Percentiles rank a stretch among this genome's conserved stretches.
Conservation (phyloP, 78 protist genomes). For the Bigelowiella natans region DNA sequence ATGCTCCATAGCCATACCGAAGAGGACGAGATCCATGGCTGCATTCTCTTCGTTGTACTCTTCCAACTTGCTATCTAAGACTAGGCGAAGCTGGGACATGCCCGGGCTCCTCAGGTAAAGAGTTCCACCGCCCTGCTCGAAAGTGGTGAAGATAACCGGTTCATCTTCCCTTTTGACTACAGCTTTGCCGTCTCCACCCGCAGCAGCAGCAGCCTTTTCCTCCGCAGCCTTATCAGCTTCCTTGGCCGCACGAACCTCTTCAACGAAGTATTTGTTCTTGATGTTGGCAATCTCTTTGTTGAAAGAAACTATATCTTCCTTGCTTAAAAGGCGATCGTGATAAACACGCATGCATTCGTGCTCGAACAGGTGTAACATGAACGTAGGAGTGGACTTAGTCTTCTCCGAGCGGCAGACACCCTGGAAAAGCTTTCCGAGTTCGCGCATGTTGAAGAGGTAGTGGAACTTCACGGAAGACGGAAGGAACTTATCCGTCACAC, state of each 20-base stretch:
- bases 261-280: background rate
- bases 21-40: slow-evolving; percentile 58
- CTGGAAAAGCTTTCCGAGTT: slow-evolving; percentile 40
- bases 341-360: slow-evolving; percentile 59
- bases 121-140: slow-evolving; percentile 10
- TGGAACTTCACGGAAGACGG: slow-evolving; percentile 80
- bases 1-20: slow-evolving; percentile 64
- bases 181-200: background rate
- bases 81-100: background rate
- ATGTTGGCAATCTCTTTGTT: slow-evolving; percentile 18
- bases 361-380: slow-evolving; percentile 33
- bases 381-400: background rate
- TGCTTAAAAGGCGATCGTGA: slow-evolving; percentile 48
- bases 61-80: background rate
- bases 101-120: background rate
- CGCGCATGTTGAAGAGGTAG: slow-evolving; percentile 77
- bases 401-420: slow-evolving; percentile 27
- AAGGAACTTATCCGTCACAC: slow-evolving; percentile 42
- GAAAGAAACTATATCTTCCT: slow-evolving; percentile 27
- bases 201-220: background rate
- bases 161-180: background rate
- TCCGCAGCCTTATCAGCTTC: background rate
- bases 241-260: background rate
- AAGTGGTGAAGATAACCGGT: slow-evolving; percentile 37
- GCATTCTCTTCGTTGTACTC: slow-evolving; percentile 51